These are phyloP conservation scores for Penicillium nucicola DNA, from an alignment of 495 filamentous ascomycete genomes.

Conservation along the genomic window DNA sequence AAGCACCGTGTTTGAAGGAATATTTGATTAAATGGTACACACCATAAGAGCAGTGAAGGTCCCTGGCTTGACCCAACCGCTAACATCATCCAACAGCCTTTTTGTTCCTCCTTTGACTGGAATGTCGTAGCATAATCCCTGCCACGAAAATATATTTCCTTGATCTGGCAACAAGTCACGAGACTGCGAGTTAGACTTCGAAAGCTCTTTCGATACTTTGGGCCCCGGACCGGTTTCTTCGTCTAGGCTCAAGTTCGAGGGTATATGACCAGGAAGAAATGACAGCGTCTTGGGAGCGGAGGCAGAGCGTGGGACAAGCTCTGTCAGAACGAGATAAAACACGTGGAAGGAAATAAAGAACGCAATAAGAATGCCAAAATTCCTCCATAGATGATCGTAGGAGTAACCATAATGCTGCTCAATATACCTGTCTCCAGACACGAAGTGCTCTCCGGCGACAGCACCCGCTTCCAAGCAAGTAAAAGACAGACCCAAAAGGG, in stretches of 20 bases:
- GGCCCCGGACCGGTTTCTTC: constrained; percentile 16
- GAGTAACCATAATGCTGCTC: no score
- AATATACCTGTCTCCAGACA: constrained; percentile 21
- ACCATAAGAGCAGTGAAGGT: constrained; percentile 63
- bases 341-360: constrained; percentile 60
- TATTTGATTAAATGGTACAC: no score
- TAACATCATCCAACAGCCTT: constrained; percentile 59
- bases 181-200: constrained; percentile 22
- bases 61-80: constrained; percentile 66
- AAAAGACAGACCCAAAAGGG: constrained; percentile 41
- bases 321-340: constrained; percentile 42
- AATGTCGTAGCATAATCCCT: constrained; percentile 69
- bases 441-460: constrained; percentile 46
- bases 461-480: constrained; percentile 52
- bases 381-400: no score
- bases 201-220: constrained; percentile 6
- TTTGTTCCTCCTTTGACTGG: constrained; percentile 56
- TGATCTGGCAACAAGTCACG: constrained; percentile 41
- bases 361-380: constrained; percentile 39
- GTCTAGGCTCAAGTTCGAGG: constrained; percentile 21
- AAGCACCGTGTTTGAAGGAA: no score
- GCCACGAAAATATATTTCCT: constrained; percentile 70
- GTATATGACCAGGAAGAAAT: constrained; percentile 40
- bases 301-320: constrained; percentile 3
- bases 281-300: constrained; percentile 30